Evolutionary conservation across 805 yeast species (phyloP), one percentile per base, ranked within the genome.

Genomic region (Metschnikowia vanudenii): DNA sequence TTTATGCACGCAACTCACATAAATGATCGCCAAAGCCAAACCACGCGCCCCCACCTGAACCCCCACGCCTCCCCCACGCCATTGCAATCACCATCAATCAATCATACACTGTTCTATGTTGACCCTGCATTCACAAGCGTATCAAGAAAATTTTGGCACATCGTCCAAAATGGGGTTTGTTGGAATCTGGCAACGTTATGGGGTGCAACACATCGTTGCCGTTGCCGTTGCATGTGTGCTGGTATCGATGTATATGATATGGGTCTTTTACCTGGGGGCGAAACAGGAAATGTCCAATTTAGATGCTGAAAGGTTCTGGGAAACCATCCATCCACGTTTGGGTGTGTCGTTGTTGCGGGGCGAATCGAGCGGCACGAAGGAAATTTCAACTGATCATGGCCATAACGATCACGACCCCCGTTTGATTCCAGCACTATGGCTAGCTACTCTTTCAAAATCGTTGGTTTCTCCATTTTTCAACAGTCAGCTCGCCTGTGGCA

Each of bases 291-390:
- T 41, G 6, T 28, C 53, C 30, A 42, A 46, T 22, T 17, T 30
- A 12, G 45, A 43, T 17, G 51, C 43, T 2, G 33, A 35, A 32
- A 20, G 8, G 6, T 49, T 43, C n/a, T 40, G 36, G 51, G 18
- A 17, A 17, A 14, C 28, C 17, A 17, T 11, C 7, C 49, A 46
- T 29, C 46, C 46, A 2, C 24, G 18, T 5, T 13, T 41, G n/a
- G 38, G 33, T 13, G 11, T 17, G 6, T 41, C 45, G 12, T 36
- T 20, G 14, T 36, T 36, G 22, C 22, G 22, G 17, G 17, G 11
- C n/a, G 18, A 17, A 12, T 13, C n/a, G n/a, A n/a, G n/a, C n/a
- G n/a, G n/a, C n/a, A n/a, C n/a, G n/a, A n/a, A 7, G 10, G 29
- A 13, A 20, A 24, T 10, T 7, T 17, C 22, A 17, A 13, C 22